phyloP scores from a whole-genome alignment of 306 rosid genomes.

The Cyamopsis tetragonoloba region DNA sequence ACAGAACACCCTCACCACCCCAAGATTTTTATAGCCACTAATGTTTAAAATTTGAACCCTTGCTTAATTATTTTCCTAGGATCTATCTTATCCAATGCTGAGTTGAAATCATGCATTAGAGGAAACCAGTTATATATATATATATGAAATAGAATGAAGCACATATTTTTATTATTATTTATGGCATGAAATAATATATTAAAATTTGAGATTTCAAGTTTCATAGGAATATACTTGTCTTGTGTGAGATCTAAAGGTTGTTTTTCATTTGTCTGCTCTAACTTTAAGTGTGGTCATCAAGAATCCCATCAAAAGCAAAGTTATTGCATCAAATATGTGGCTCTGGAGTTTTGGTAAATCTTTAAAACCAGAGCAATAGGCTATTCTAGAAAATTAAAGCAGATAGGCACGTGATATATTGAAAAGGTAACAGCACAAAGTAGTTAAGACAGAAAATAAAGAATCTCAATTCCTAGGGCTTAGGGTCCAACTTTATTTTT shows the following conservation, averaged over 20 bases:
- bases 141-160: no score
- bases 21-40: not conserved
- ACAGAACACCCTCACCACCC: not conserved
- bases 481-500: slow-evolving; percentile 12
- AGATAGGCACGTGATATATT: not conserved
- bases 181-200: not conserved
- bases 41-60: slow-evolving; percentile 48
- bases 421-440: not conserved
- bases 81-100: slow-evolving; percentile 50
- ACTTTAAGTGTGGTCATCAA: slow-evolving; percentile 62
- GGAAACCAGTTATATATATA: not conserved
- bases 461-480: not conserved
- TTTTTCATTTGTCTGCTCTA: slow-evolving; percentile 44
- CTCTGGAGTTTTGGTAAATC: not conserved
- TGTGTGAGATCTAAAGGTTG: slow-evolving; percentile 51
- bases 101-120: slow-evolving; percentile 22
- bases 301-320: slow-evolving; percentile 62
- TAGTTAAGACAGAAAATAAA: slow-evolving; percentile 4
- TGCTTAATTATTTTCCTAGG: slow-evolving; percentile 57
- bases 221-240: slow-evolving; percentile 44
- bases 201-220: not conserved
- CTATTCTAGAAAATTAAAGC: not conserved
- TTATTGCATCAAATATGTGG: slow-evolving; percentile 40
- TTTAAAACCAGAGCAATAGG: not conserved
- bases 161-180: not conserved